Evolutionary conservation across 2,329 filamentous ascomycete species (phyloP).

Genomic region (Sarocladium strictum): DNA sequence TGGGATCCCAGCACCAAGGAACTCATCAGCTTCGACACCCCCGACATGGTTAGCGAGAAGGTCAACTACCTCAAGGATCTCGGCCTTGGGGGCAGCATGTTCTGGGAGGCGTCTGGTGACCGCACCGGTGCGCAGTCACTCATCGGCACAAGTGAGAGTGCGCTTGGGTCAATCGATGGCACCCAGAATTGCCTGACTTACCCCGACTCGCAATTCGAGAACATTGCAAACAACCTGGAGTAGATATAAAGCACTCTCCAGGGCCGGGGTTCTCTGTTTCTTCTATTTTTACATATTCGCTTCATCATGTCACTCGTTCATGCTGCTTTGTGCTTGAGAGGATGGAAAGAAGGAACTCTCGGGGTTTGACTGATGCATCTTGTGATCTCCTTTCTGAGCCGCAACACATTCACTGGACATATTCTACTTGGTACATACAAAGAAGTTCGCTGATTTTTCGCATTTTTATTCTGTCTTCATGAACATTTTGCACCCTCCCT

Average conservation of each 20-base stretch:
- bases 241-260: conserved; percentile 10
- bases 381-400: background rate
- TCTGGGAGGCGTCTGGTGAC: conserved; percentile 77
- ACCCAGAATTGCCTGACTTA: conserved; percentile 45
- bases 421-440: background rate
- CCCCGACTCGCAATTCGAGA: conserved; percentile 48
- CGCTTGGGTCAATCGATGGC: conserved; percentile 34
- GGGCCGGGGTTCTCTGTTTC: background rate
- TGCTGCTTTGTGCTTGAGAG: background rate
- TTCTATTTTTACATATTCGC: conserved; percentile 1
- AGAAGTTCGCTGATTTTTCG: background rate
- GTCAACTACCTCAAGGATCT: conserved; percentile 56
- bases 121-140: conserved; percentile 53
- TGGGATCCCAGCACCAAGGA: conserved; percentile 56
- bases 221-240: conserved; percentile 33
- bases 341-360: background rate
- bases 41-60: conserved; percentile 55
- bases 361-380: background rate
- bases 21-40: conserved; percentile 68
- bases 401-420: background rate
- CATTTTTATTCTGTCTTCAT: too few species aligned
- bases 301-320: conserved; percentile 4
- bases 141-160: conserved; percentile 43
- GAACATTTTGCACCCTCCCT: too few species aligned
- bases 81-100: conserved; percentile 72